Conservation (phyloP, 108 stramenopile genomes). For the Cafeteria roenbergensis region DNA sequence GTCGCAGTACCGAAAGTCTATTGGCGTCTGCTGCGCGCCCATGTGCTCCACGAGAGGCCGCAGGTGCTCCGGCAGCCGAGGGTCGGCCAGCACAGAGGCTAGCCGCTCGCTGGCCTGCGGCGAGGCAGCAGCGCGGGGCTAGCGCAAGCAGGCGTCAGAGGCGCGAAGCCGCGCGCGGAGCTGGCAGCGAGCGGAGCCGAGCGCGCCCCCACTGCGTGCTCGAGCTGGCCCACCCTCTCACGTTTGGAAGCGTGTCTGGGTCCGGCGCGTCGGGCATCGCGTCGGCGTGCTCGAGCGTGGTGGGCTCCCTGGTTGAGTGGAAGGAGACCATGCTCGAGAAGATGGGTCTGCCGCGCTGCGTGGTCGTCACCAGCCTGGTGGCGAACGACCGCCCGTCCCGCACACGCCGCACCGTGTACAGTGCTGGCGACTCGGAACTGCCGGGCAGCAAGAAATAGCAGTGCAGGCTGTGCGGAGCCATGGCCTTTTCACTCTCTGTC, state of each 20-base stretch:
- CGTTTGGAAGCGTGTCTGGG: constrained; percentile 5
- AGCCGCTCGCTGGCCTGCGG: no score
- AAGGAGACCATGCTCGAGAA: constrained; percentile 6
- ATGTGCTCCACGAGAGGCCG: neutral
- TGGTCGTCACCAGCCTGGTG: constrained; percentile 7
- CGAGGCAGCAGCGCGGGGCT: no score
- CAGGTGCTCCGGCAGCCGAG: no score
- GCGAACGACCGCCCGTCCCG: constrained; percentile 12
- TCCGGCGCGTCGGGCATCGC: constrained; percentile 12
- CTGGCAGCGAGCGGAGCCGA: neutral
- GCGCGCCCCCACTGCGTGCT: constrained; percentile 10
- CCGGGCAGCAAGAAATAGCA: constrained; percentile 15
- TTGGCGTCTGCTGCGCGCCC: neutral
- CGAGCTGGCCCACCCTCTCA: neutral
- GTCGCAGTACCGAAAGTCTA: neutral
- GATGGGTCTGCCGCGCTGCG: constrained; percentile 11
- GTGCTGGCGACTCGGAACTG: constrained; percentile 1
- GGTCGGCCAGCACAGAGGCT: no score
- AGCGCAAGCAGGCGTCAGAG: no score
- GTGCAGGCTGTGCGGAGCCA: constrained; percentile 27
- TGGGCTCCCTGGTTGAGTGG: neutral
- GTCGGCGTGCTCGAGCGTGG: constrained; percentile 1
- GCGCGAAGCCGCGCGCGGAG: no score
- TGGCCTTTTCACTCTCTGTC: no score
- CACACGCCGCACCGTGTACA: constrained; percentile 4